A percentile compares a stretch with the other conserved stretches of the same genome.
These are phyloP conservation scores for Wallacemonas collosoma DNA, from an alignment of 208 protist species.

Conservation along the genomic window DNA sequence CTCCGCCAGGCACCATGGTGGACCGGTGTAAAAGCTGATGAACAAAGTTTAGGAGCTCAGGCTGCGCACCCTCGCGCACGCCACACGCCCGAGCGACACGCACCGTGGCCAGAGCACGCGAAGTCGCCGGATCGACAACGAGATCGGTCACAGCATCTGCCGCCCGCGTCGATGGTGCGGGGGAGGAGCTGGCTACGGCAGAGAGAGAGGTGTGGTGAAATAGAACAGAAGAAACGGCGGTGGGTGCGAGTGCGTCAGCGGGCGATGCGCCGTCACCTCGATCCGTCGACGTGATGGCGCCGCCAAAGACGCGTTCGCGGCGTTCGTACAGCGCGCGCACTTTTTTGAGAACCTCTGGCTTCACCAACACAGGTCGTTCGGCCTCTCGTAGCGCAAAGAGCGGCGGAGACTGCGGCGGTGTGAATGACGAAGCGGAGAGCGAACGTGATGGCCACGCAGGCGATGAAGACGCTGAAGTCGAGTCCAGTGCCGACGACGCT, in stretches of 20 bases:
- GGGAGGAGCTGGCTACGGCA: background rate
- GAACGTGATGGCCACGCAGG: no score
- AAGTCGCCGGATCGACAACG: background rate
- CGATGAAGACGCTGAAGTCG: background rate
- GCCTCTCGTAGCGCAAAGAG: no score
- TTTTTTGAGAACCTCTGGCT: constrained; percentile 5
- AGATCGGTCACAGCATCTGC: background rate
- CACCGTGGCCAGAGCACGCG: constrained; percentile 9
- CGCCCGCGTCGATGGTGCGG: background rate
- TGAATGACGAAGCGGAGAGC: no score
- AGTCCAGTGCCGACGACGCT: constrained; percentile 3
- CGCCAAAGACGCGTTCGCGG: constrained; percentile 50
- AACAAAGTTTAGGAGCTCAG: constrained; percentile 1
- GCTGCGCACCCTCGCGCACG: background rate
- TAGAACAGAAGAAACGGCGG: background rate
- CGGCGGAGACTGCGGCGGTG: no score
- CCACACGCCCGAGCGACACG: background rate
- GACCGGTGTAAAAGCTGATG: constrained; percentile 4
- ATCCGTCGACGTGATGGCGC: background rate
- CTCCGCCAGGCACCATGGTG: constrained; percentile 10
- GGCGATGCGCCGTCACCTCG: no score
- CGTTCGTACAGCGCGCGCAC: constrained; percentile 34
- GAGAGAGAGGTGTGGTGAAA: constrained; percentile 4
- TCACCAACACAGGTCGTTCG: background rate
- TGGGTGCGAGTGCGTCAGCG: background rate